phyloP scores from a whole-genome alignment of 2,329 filamentous ascomycete genomes.

The Thelonectria olida region DNA sequence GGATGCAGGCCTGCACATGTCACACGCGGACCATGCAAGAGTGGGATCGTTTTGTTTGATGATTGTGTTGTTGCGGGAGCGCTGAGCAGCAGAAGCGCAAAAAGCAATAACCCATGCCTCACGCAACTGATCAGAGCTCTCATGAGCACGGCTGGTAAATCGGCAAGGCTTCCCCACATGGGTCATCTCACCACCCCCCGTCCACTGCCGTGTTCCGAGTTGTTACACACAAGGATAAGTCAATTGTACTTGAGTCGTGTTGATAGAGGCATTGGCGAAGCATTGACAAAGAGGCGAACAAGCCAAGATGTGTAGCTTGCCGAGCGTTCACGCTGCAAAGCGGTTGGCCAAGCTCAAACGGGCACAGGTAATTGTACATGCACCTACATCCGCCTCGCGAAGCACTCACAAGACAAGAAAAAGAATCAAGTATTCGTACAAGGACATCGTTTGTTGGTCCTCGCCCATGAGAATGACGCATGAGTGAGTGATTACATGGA shows the following conservation, averaged over 20 bases:
- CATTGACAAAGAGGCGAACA: neutral
- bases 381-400: too few relatives aligned
- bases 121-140: conserved; percentile 28
- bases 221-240: conserved; percentile 15
- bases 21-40: neutral
- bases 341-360: neutral
- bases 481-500: conserved; percentile 16
- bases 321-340: neutral
- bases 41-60: neutral
- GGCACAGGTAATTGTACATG: neutral
- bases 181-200: conserved; percentile 40
- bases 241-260: conserved; percentile 1
- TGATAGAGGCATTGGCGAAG: neutral
- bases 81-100: neutral
- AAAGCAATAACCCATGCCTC: neutral
- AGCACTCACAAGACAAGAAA: neutral
- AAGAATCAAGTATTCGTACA: neutral
- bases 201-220: conserved; percentile 43
- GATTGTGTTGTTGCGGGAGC: too few relatives aligned
- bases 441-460: neutral
- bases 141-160: conserved; percentile 11
- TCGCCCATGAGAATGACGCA: conserved; percentile 2
- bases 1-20: neutral
- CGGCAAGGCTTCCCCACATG: conserved; percentile 37
- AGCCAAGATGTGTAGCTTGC: neutral